phyloP scores from a whole-genome alignment of 257 asterid species.

The Salvia hispanica region DNA sequence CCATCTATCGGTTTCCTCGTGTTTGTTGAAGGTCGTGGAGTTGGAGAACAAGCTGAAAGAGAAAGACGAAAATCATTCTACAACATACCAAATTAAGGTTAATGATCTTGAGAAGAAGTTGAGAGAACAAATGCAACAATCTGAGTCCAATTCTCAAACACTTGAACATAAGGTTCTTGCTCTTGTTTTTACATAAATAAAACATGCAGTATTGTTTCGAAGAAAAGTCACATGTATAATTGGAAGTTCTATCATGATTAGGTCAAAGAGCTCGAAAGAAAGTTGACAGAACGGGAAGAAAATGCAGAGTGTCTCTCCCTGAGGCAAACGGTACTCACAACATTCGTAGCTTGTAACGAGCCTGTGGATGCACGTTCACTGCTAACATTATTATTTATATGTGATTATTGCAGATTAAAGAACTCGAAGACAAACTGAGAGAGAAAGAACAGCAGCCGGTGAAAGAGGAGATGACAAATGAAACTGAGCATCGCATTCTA shows the following conservation, averaged over 20 bases:
- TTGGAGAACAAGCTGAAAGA: conserved; percentile 77
- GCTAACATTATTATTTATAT: background rate
- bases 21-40: conserved; percentile 56
- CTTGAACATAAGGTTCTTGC: conserved; percentile 70
- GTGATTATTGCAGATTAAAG: conserved; percentile 56
- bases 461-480: conserved; percentile 47
- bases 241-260: conserved; percentile 31
- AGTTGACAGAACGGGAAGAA: conserved; percentile 52
- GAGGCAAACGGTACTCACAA: conserved; percentile 52
- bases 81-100: conserved; percentile 58
- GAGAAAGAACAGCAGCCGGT: conserved; percentile 63
- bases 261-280: conserved; percentile 70
- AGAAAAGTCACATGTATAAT: background rate
- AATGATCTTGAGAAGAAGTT: conserved; percentile 75
- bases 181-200: conserved; percentile 6
- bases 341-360: background rate
- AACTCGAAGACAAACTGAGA: conserved; percentile 67
- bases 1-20: conserved; percentile 1
- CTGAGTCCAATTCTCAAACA: conserved; percentile 49
- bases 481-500: conserved; percentile 57
- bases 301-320: conserved; percentile 47
- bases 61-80: conserved; percentile 52
- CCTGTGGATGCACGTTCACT: background rate
- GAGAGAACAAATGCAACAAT: conserved; percentile 58
- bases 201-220: background rate